Percentiles rank a stretch among this genome's conserved stretches.
These are phyloP conservation scores for Apiospora kogelbergensis DNA, from an alignment of 2,329 filamentous ascomycete species.

Conservation along the genomic window DNA sequence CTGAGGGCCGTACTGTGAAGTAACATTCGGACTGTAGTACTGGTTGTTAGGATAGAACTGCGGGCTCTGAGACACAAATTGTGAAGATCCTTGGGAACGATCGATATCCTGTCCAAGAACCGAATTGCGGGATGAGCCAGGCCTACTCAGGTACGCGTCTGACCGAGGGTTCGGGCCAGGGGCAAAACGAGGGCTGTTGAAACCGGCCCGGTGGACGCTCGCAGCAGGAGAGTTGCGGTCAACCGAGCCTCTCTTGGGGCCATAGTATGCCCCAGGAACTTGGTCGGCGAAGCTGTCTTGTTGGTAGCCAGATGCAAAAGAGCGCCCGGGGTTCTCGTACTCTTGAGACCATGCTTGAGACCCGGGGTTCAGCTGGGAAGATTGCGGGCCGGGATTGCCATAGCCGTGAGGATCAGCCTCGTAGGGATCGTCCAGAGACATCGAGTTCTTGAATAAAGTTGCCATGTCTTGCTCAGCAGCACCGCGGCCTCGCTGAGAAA, in stretches of 20 bases:
- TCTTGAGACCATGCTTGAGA: conserved; percentile 47
- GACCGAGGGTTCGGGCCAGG: conserved; percentile 28
- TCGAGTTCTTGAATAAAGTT: conserved; percentile 31
- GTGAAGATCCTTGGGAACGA: conserved; percentile 35
- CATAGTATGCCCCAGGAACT: conserved; percentile 21
- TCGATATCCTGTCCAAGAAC: conserved; percentile 37
- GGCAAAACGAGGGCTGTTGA: conserved; percentile 32
- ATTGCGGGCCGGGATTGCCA: conserved; percentile 27
- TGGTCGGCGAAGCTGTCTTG: conserved; percentile 34
- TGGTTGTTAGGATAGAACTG: conserved; percentile 17
- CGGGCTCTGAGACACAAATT: conserved; percentile 30
- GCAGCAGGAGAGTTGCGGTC: conserved; percentile 40
- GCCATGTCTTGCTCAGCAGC: conserved; percentile 36
- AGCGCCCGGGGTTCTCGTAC: conserved; percentile 17
- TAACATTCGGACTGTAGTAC: conserved; percentile 23
- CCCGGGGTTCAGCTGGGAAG: conserved; percentile 48
- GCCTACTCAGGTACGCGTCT: conserved; percentile 36
- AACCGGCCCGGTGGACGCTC: conserved; percentile 28
- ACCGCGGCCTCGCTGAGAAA: conserved; percentile 20
- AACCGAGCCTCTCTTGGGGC: conserved; percentile 37
- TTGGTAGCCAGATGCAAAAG: conserved; percentile 25
- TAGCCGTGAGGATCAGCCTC: conserved; percentile 20
- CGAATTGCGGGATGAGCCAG: conserved; percentile 33
- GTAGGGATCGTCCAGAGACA: conserved; percentile 31
- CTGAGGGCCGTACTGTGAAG: conserved; percentile 38